Percentiles rank a stretch among this genome's conserved stretches.
phyloP scores from a whole-genome alignment of 2,329 filamentous ascomycete genomes.

The Aspergillus unguis region DNA sequence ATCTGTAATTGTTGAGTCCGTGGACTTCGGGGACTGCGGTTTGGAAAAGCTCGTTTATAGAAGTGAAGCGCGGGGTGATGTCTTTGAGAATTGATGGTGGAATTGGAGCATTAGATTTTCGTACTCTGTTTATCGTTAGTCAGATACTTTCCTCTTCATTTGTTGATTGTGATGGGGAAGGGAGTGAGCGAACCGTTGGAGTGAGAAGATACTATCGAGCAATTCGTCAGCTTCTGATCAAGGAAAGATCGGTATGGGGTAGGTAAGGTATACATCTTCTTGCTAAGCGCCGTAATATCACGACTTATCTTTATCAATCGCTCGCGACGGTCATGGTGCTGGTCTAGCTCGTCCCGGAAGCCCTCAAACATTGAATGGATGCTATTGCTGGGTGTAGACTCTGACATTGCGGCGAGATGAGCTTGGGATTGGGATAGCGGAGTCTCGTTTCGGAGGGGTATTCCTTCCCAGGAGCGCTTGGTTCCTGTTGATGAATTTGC shows the following conservation, averaged over 20 bases:
- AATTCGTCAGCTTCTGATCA: neutral
- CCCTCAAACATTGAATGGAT: conserved; percentile 72
- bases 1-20: conserved; percentile 77
- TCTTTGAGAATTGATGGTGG: conserved; percentile 68
- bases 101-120: conserved; percentile 46
- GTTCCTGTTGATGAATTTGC: conserved; percentile 29
- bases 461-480: conserved; percentile 40
- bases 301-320: conserved; percentile 84
- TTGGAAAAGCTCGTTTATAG: conserved; percentile 67
- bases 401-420: neutral
- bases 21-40: conserved; percentile 69
- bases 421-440: too few species aligned
- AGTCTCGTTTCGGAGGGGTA: conserved; percentile 19
- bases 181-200: conserved; percentile 63
- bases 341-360: conserved; percentile 84
- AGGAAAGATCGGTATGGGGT: neutral
- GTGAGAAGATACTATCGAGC: conserved; percentile 67
- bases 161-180: neutral
- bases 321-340: conserved; percentile 90
- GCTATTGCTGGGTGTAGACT: neutral
- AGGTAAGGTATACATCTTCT: conserved; percentile 71
- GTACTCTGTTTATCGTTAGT: conserved; percentile 30
- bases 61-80: conserved; percentile 64
- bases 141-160: conserved; percentile 24
- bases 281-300: conserved; percentile 89